Evolutionary conservation across 805 yeast species (phyloP).

Genomic region (Ogataea kodamae): DNA sequence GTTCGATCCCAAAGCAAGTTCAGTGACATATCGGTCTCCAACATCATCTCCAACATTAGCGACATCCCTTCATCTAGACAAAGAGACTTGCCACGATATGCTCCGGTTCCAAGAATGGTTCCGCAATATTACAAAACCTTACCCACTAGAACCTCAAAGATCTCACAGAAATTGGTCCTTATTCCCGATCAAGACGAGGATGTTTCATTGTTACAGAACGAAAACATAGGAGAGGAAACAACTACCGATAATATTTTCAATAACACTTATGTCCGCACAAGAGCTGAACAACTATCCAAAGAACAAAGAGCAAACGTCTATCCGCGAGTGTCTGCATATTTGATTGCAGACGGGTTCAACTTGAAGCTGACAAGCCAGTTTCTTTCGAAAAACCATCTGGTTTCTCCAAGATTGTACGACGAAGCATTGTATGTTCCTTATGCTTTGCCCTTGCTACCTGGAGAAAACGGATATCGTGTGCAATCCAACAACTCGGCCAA

Average conservation of each 20-base stretch:
- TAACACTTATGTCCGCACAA: constrained; percentile 29
- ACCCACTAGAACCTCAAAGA: constrained; percentile 77
- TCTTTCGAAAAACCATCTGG: constrained; percentile 67
- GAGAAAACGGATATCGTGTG: constrained; percentile 71
- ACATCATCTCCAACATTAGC: constrained; percentile 69
- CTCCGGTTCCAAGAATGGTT: constrained; percentile 24
- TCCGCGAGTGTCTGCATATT: constrained; percentile 87
- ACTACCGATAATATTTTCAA: constrained; percentile 36
- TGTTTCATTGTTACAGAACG: constrained; percentile 10
- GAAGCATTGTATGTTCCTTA: constrained; percentile 93
- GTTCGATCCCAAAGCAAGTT: constrained; percentile 40
- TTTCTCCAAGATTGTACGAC: constrained; percentile 82
- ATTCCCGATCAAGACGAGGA: constrained; percentile 60
- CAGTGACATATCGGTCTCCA: constrained; percentile 78
- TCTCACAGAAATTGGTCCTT: constrained; percentile 79
- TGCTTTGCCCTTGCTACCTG: constrained; percentile 81
- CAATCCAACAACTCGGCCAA: constrained; percentile 58
- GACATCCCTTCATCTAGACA: constrained; percentile 80
- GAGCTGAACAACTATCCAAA: constrained; percentile 56
- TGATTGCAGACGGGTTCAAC: constrained; percentile 80
- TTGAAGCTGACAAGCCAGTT: constrained; percentile 61
- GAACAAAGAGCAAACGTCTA: constrained; percentile 60
- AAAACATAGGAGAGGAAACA: constrained; percentile 21
- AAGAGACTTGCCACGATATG: constrained; percentile 27
- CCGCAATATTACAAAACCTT: constrained; percentile 53